Evolutionary conservation across 2,329 filamentous ascomycete genomes (phyloP), one percentile per base, ranked within the genome.

Genomic region (Lachnellula arida): DNA sequence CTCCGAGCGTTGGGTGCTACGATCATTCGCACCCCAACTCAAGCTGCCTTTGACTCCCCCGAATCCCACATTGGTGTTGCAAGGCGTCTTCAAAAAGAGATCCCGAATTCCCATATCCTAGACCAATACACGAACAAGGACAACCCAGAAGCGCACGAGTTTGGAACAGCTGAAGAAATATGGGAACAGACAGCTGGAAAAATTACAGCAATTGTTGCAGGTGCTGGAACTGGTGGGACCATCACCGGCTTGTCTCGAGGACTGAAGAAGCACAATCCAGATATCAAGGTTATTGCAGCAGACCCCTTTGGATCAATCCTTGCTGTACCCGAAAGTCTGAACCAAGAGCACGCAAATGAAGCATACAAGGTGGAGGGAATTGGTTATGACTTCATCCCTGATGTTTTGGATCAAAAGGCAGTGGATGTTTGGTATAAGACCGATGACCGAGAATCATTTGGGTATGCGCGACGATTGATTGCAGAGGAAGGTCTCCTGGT

Each of bases 341-440:
- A 99, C 72, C 78, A 89, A 48, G 87, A 89, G 61, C 83, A 86
- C 69, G 81, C 82, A 58, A 93, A 97, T 68, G 85, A 91, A 72
- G 79, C 86, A 1, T 99, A 99, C 78, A 97, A 99, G 77, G 94
- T 99, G 0, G 94, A 99, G 76, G 94, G 94, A 44, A 99, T 99
- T 67, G 94, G 94, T 19, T 99, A 99, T 72, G 94, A 99, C 72
- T 99, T 99, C 72, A 88, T 99, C 57, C 94, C 95, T 6, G 90
- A 97, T 23, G 95, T 99, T 5, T 78, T 99, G 54, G 86, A 94
- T 63, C 90, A 87, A 68, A 74, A 85, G 28, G 72, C 82, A 5
- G 89, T 99, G 32, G 89, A 97, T 72, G 88, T 87, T 70, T 99
- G 94, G 94, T 97, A 97, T 78, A 99, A 99, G 83, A 99, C 94